Base-by-base conservation (phyloP, 129 eudicot genomes). In the Ambrosia artemisiifolia region DNA sequence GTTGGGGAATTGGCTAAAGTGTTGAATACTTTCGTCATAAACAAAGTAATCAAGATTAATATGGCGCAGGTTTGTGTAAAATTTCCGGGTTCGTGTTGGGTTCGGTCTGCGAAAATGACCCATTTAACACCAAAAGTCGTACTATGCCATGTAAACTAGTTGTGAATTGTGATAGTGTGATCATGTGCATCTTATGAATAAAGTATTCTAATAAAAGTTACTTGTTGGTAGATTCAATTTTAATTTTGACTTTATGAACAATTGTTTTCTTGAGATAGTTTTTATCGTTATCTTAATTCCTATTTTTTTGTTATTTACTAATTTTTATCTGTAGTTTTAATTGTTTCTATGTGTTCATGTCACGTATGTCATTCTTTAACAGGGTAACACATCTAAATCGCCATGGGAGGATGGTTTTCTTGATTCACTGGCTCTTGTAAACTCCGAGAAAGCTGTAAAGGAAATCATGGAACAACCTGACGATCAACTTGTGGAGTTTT, bases 401-500 rank as follows among this genome's bases (percentile, higher is more conserved):
- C 72, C 74, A 38, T 73, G 63, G 61, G 96, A 90, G 50, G 83
- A 87, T 67, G 84, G 93, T 12, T 61, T 16, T 50, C 54, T 46
- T n/a, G 86, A 82, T 68, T 78, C 79, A 14, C 70, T 72, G 28
- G 63, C 88, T 46, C 33, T 68, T 35, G 69, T 59, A 64, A 78
- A 67, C 73, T 75, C 91, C 2, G 90, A 87, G 67, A 87, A 80
- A 81, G 83, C 80, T 18, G 79, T 87, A 50, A 78, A 80, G 57
- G 93, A 90, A 55, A 51, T 90, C 46, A 70, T 77, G 62, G 78
- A 80, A 51, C 88, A 70, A 47, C 82, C 91, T 11, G 96, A 87
- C 34, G 88, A 86, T 75, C 86, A 90, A 85, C 91, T 85, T 60
- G 51, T 87, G 40, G 96, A 90, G 80, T 90, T 87, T 73, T 84